Evolutionary conservation across 208 protist genomes (phyloP).

Genomic region (Trypanosoma congolense): DNA sequence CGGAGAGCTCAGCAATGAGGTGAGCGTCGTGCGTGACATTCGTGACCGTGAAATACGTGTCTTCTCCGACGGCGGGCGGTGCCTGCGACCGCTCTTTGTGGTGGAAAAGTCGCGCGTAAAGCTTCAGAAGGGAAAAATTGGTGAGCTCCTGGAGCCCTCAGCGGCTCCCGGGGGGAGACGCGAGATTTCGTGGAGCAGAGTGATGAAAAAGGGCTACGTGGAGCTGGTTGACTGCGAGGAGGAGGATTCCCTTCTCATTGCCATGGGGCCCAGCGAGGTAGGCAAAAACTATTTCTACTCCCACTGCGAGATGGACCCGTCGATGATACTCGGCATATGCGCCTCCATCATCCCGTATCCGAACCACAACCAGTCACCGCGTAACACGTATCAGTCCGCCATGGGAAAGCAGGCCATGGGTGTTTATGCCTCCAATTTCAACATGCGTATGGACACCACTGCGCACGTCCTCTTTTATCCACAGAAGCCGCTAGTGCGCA

Average conservation of each 20-base stretch:
- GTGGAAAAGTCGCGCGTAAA: slow-evolving; percentile 29
- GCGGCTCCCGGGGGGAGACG: slow-evolving; percentile 29
- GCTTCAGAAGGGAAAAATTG: slow-evolving; percentile 25
- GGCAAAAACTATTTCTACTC: slow-evolving; percentile 89
- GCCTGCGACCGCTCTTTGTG: slow-evolving; percentile 37
- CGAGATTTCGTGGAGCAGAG: slow-evolving; percentile 62
- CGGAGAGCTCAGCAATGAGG: slow-evolving; percentile 34
- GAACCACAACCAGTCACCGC: slow-evolving; percentile 95
- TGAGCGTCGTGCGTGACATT: slow-evolving; percentile 43
- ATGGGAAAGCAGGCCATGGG: slow-evolving; percentile 98
- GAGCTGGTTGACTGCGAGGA: slow-evolving; percentile 53
- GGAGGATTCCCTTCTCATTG: slow-evolving; percentile 39
- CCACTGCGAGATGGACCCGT: slow-evolving; percentile 97
- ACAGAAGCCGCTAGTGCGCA: slow-evolving; percentile 92
- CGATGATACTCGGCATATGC: slow-evolving; percentile 95
- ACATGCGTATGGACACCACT: slow-evolving; percentile 93
- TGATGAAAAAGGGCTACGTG: slow-evolving; percentile 63
- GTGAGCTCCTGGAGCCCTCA: slow-evolving; percentile 27
- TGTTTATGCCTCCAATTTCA: slow-evolving; percentile 92
- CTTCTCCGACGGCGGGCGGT: slow-evolving; percentile 31
- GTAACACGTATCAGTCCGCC: slow-evolving; percentile 96
- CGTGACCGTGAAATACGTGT: slow-evolving; percentile 41
- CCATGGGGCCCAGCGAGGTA: slow-evolving; percentile 52
- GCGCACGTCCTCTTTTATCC: slow-evolving; percentile 95
- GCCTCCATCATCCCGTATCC: slow-evolving; percentile 97